Evolutionary conservation across 2,329 filamentous ascomycete species (phyloP).

Genomic region (Tolypocladium pustulatum): DNA sequence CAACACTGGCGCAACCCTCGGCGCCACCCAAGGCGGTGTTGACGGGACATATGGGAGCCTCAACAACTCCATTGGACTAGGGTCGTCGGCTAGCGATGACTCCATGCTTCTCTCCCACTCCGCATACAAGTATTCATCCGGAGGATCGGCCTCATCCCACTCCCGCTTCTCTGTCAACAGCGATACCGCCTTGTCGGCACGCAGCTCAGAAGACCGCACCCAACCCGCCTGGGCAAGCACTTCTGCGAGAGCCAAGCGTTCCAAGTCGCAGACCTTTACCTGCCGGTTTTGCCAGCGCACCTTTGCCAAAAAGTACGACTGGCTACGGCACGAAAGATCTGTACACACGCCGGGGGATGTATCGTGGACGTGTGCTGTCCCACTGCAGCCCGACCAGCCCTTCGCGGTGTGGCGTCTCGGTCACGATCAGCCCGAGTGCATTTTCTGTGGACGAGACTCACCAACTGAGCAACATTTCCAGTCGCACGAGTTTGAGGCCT

Average conservation of each 20-base stretch:
- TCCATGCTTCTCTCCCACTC: constrained; percentile 13
- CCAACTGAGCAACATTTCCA: constrained; percentile 24
- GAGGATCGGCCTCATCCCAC: constrained; percentile 5
- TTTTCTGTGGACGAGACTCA: constrained; percentile 24
- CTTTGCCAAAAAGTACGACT: constrained; percentile 30
- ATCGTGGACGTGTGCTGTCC: constrained; percentile 39
- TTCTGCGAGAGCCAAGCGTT: constrained; percentile 3
- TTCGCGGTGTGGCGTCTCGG: constrained; percentile 37
- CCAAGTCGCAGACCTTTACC: constrained; percentile 16
- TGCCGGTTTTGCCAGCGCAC: constrained; percentile 27
- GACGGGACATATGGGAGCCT: constrained; percentile 3
- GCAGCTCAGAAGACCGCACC: not conserved
- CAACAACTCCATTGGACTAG: constrained; percentile 15
- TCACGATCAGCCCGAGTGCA: constrained; percentile 28
- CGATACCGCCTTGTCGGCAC: constrained; percentile 2
- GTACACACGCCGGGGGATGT: constrained; percentile 32
- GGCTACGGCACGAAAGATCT: constrained; percentile 38
- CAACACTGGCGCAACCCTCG: not conserved
- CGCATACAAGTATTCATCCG: constrained; percentile 9
- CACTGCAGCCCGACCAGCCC: constrained; percentile 21
- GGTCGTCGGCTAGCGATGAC: constrained; percentile 19
- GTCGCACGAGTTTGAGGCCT: constrained; percentile 33
- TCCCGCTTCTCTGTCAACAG: constrained; percentile 7
- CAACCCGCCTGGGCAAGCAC: constrained; percentile 6
- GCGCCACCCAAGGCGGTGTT: not conserved